Evolutionary conservation across 192 early-diverging fungal genomes (phyloP).

Genomic region (Linnemannia elongata): DNA sequence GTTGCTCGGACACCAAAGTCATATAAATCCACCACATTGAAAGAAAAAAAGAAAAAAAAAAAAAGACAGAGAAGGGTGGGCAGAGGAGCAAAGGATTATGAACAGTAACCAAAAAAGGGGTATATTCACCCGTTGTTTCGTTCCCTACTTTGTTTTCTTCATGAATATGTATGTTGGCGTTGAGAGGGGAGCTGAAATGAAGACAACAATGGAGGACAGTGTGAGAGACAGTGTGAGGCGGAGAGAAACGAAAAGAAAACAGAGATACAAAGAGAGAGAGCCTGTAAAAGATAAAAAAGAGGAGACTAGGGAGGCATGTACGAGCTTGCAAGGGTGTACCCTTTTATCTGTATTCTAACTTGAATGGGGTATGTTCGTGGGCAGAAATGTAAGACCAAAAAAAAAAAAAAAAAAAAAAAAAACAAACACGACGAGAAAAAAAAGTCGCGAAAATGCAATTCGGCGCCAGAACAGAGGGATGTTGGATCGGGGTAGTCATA

Average conservation of each 20-base stretch:
- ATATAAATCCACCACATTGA: too few species aligned
- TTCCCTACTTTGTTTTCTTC: neutral
- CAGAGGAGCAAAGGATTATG: neutral
- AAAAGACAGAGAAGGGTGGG: neutral
- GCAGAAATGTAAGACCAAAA: too few species aligned
- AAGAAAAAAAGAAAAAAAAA: neutral
- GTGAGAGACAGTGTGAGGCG: too few species aligned
- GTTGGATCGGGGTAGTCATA: neutral
- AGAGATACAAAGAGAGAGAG: too few species aligned
- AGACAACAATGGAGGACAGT: neutral
- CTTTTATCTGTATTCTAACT: too few species aligned
- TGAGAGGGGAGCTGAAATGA: neutral
- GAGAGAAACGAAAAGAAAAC: too few species aligned
- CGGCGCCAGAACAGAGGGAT: neutral
- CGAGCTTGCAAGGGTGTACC: too few species aligned
- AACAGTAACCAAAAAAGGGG: neutral
- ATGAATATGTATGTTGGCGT: neutral
- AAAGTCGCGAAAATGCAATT: neutral
- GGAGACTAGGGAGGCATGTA: too few species aligned
- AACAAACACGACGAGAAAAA: neutral
- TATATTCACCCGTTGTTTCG: neutral
- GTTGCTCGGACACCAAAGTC: too few species aligned
- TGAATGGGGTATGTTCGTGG: too few species aligned
- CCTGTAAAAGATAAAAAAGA: too few species aligned
- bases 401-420: neutral